phyloP scores from a whole-genome alignment of 2,329 filamentous ascomycete genomes.

The Grosmannia huntii region DNA sequence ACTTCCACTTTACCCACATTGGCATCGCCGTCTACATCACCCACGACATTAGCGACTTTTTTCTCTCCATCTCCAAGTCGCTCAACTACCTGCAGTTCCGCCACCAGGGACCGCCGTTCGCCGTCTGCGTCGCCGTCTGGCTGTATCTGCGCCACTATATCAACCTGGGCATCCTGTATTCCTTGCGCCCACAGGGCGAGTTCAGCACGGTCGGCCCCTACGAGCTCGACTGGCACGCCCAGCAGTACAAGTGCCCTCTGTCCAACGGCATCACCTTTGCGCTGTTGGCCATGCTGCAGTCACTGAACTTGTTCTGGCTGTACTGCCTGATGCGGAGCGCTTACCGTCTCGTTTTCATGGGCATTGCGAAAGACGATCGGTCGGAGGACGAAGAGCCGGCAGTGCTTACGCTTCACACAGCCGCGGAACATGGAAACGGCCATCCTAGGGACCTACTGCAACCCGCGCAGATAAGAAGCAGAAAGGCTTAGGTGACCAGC shows the following conservation, averaged over 20 bases:
- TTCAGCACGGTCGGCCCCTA: slow-evolving; percentile 64
- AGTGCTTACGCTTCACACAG: slow-evolving; percentile 20
- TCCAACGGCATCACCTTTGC: slow-evolving; percentile 52
- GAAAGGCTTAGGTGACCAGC: neutral
- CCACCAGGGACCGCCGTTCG: slow-evolving; percentile 71
- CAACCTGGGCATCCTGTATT: slow-evolving; percentile 65
- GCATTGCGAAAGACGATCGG: slow-evolving; percentile 54
- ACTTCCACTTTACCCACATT: slow-evolving; percentile 95
- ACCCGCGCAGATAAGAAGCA: neutral
- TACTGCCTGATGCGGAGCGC: slow-evolving; percentile 65
- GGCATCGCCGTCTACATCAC: slow-evolving; percentile 88
- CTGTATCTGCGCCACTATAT: slow-evolving; percentile 80
- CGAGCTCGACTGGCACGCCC: slow-evolving; percentile 60
- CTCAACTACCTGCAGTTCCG: slow-evolving; percentile 79
- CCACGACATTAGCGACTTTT: slow-evolving; percentile 90
- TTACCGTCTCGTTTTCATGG: slow-evolving; percentile 54
- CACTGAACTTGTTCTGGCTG: slow-evolving; percentile 71
- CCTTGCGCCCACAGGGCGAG: slow-evolving; percentile 50
- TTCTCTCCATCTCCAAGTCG: slow-evolving; percentile 84
- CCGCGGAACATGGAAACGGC: neutral
- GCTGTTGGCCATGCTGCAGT: slow-evolving; percentile 56
- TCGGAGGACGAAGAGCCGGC: slow-evolving; percentile 52
- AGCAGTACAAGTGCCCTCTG: slow-evolving; percentile 66
- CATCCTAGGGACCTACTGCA: neutral
- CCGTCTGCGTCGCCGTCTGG: slow-evolving; percentile 70